Evolutionary conservation across 2,329 filamentous ascomycete species (phyloP), one percentile per base, ranked within the genome.

Genomic region (Colletotrichum sp.): DNA sequence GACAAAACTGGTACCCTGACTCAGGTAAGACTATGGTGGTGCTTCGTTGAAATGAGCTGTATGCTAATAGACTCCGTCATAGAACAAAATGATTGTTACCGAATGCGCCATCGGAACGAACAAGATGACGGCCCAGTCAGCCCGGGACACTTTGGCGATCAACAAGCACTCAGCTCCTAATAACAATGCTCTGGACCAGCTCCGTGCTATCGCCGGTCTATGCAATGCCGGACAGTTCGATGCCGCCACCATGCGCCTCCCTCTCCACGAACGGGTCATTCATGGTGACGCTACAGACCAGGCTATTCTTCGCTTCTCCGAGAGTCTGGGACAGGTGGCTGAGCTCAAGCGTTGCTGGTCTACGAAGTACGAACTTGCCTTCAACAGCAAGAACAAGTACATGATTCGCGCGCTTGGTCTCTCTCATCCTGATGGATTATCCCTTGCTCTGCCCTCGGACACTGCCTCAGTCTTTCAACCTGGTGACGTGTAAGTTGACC

Each of bases 301-400:
- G 79, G 94, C 94, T 21, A 89, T 96, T 36, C 86, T 96, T 7
- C 89, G 94, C 69, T 93, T 96, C 71, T 92, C 93, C 0, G 93
- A 96, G 81, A 85, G 86, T 4, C 86, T 96, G 0, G 90, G 90
- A 0, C 85, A 90, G 0, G 91, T 94, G 0, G 83, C 88, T 1
- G 89, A 93, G 66, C 84, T 94, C 7, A 89, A 92, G 9, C 86
- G 87, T 16, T 86, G 89, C 77, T 95, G 93, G 93, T 89, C 89
- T 67, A 92, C 90, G 68, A 88, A 90, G 3, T 95, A 92, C 78
- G 91, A 94, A 69, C 86, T 95, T 32, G 90, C 93, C 0, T 96
- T 96, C 83, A 96, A 96, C 85, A 95, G 93, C 84, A 95, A 95
- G 86, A 96, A 95, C 85, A 96, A 96, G 83, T 96, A 92, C 81